Base-by-base conservation (phyloP, 1,139 yeast species). In the Saccharomycopsis hybrid region DNA sequence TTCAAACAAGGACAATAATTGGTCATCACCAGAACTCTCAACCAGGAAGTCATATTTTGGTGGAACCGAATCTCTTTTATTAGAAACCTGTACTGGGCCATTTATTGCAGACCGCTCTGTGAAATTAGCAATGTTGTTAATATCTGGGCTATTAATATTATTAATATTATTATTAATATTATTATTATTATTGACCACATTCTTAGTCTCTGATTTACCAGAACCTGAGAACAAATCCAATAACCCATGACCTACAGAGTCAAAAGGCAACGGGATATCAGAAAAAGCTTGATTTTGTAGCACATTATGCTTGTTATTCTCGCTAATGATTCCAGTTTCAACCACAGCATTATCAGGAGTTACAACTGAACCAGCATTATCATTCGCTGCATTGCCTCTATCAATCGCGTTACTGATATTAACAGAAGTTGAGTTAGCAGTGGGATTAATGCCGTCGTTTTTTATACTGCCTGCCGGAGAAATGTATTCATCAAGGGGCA, bases 401-500 rank as follows among this genome's bases (percentile, higher is more conserved):
- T 28, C 28, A 37, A n/a, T 44, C 33, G 4, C 38, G 41, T n/a
- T 47, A 31, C 13, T 40, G 37, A 4, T 46, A 30, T 13, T 32
- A 33, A 5, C 31, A 36, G 25, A 42, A 42, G 18, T 30, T 18
- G n/a, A 31, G 44, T 32, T 42, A 29, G 3, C 31, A 13, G 24
- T 40, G 27, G 7, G 27, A 33, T 13, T 44, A 27, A 18, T 18
- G 32, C 43, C 36, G 37, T 41, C 33, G 32, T 29, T 38, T n/a
- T 11, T 40, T 29, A 38, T 25, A 24, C 11, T 29, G 18, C 4
- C 29, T 13, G 35, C 24, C 25, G 50, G 53, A 8, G 48, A 25
- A 24, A 52, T 35, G 33, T 43, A 52, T 28, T 52, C 55, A 25
- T 52, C 55, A 8, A 52, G 28, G 1, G 55, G 55, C 13, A 52